phyloP scores from a whole-genome alignment of 257 asterid species.

The Solanum paucissectum region DNA sequence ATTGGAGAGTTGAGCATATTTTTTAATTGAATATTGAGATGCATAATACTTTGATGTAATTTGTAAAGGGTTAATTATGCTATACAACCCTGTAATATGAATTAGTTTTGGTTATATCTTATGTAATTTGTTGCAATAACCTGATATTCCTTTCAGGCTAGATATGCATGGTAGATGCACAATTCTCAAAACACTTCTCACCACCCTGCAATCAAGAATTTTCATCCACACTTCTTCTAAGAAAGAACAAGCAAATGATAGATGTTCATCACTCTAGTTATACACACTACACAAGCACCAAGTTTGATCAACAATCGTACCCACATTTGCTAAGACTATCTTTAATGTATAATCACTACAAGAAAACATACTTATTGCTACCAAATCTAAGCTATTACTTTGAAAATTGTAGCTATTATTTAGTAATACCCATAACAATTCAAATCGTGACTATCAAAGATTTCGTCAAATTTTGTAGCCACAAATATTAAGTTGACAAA shows the following conservation, averaged over 20 bases:
- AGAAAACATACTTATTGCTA: neutral
- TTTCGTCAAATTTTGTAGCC: neutral
- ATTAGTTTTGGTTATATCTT: neutral
- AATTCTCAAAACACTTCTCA: no score
- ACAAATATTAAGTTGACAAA: neutral
- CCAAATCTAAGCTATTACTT: no score
- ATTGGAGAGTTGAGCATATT: neutral
- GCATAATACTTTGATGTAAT: no score
- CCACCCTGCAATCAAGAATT: neutral
- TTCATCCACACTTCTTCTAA: neutral
- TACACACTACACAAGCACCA: neutral
- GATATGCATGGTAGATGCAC: no score
- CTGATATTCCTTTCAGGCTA: no score
- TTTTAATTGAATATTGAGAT: neutral
- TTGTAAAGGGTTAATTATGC: no score
- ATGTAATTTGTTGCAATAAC: neutral
- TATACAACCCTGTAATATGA: neutral
- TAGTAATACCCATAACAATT: neutral
- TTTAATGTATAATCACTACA: neutral
- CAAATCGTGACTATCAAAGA: neutral
- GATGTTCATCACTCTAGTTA: neutral
- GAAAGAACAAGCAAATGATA: neutral
- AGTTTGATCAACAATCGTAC: neutral
- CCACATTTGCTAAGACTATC: neutral
- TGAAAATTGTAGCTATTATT: neutral